phyloP scores from a whole-genome alignment of 2,329 filamentous ascomycete genomes.

The Fusarium chaquense region DNA sequence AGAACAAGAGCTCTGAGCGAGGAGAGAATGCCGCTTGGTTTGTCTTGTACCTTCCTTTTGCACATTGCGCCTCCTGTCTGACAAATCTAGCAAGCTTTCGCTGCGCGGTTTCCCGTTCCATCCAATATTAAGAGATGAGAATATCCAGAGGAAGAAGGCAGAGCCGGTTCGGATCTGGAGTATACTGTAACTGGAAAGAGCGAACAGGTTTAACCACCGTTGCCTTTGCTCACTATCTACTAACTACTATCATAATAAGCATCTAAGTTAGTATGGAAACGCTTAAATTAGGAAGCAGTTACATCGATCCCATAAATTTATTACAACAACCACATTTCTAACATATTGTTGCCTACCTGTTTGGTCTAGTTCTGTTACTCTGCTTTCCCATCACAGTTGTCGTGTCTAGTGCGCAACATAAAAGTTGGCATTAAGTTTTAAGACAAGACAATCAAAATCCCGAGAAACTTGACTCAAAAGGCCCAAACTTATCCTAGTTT shows the following conservation, averaged over 20 bases:
- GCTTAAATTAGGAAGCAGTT: background rate
- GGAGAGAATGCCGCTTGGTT: background rate
- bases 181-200: too few species aligned
- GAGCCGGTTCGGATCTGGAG: too few species aligned
- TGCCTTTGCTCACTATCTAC: background rate
- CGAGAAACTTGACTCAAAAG: background rate
- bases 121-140: too few species aligned
- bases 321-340: background rate
- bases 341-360: background rate
- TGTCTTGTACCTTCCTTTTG: background rate
- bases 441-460: background rate
- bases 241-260: background rate
- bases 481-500: background rate
- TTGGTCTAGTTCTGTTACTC: background rate
- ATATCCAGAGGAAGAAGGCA: slow-evolving; percentile 3
- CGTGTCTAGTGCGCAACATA: background rate
- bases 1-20: background rate
- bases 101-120: background rate
- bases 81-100: background rate
- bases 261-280: background rate
- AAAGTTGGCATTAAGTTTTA: background rate
- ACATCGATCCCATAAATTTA: too few species aligned
- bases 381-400: background rate
- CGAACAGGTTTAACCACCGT: too few species aligned
- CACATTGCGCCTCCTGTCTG: too few species aligned